Evolutionary conservation across 768 basidiomycete species (phyloP).

Genomic region (Heimioporus sp.): DNA sequence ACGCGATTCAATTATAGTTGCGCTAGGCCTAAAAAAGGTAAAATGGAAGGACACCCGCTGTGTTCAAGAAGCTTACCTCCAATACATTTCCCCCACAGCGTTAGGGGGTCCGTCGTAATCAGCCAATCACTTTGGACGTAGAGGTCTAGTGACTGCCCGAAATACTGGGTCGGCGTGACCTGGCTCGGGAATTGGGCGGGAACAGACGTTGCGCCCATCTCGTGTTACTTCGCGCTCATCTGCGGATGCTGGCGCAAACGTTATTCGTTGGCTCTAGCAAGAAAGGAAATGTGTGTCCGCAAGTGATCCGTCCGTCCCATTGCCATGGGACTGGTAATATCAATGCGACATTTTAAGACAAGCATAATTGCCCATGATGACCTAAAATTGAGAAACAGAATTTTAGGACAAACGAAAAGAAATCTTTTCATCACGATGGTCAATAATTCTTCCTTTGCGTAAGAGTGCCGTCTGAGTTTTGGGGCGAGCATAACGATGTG

Average conservation of each 20-base stretch:
- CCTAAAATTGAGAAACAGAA: too few relatives aligned
- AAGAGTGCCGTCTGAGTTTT: not conserved
- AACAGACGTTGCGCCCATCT: not conserved
- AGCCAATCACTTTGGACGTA: not conserved
- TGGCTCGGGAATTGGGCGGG: not conserved
- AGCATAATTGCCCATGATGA: too few relatives aligned
- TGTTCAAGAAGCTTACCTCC: not conserved
- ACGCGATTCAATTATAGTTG: conserved; percentile 1
- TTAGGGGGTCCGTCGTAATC: not conserved
- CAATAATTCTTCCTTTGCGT: not conserved
- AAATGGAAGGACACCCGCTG: conserved; percentile 5
- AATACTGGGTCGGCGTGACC: not conserved
- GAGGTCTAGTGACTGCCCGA: not conserved
- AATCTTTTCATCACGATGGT: too few relatives aligned
- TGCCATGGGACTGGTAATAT: not conserved
- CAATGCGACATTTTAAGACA: too few relatives aligned
- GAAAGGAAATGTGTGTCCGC: not conserved
- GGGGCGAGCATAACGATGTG: not conserved
- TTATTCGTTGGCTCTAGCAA: not conserved
- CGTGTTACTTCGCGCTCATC: not conserved
- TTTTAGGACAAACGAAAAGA: too few relatives aligned
- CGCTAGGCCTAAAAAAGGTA: conserved; percentile 1
- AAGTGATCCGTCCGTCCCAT: not conserved
- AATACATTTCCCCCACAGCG: not conserved
- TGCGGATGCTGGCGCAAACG: not conserved